phyloP scores from a whole-genome alignment of 441 rosid species.

The Croton setiger region DNA sequence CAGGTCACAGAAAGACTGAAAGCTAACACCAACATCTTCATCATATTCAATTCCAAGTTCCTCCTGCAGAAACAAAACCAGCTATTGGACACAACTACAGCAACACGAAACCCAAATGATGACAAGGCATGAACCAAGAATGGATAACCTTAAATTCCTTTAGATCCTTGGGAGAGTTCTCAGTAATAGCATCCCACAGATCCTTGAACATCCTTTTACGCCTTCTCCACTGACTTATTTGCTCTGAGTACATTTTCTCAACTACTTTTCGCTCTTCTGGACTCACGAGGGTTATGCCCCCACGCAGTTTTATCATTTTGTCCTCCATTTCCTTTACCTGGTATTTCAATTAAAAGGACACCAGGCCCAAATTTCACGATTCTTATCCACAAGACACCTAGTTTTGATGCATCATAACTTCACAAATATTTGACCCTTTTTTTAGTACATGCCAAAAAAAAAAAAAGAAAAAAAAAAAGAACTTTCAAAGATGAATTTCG shows the following conservation, averaged over 20 bases:
- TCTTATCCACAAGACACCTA: neutral
- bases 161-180: conserved; percentile 73
- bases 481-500: neutral
- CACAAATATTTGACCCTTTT: neutral
- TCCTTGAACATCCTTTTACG: conserved; percentile 94
- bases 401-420: neutral
- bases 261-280: conserved; percentile 75
- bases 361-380: conserved; percentile 4
- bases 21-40: conserved; percentile 73
- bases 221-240: conserved; percentile 73
- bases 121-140: conserved; percentile 13
- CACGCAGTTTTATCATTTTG: conserved; percentile 60
- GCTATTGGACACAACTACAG: conserved; percentile 14
- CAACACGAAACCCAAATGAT: conserved; percentile 11
- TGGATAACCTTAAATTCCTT: conserved; percentile 73
- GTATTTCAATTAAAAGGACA: conserved; percentile 6
- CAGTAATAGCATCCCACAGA: conserved; percentile 85
- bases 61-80: conserved; percentile 48
- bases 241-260: conserved; percentile 54
- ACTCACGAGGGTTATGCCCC: conserved; percentile 70
- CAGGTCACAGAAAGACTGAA: conserved; percentile 56
- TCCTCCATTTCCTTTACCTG: conserved; percentile 77
- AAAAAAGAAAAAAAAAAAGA: no score
- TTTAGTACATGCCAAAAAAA: conserved; percentile 5
- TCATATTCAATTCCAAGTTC: conserved; percentile 88